phyloP scores from a whole-genome alignment of 2,329 filamentous ascomycete species.

The Pseudopithomyces chartarum region DNA sequence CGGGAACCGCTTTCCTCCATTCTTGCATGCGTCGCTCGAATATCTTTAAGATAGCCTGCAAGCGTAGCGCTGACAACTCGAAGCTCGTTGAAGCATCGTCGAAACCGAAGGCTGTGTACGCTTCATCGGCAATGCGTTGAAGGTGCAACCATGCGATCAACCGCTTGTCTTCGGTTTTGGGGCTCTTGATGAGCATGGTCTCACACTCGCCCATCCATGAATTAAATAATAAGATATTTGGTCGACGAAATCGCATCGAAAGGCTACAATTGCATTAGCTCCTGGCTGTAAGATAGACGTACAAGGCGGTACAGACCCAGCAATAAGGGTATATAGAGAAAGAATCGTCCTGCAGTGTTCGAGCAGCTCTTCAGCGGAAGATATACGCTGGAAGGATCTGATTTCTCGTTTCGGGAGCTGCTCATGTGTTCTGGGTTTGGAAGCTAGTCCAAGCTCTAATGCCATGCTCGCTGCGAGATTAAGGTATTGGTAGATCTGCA shows the following conservation, averaged over 20 bases:
- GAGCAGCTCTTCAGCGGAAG: slow-evolving; percentile 39
- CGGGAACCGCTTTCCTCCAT: slow-evolving; percentile 38
- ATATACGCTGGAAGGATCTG: slow-evolving; percentile 38
- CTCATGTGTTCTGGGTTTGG: slow-evolving; percentile 44
- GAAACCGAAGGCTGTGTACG: slow-evolving; percentile 43
- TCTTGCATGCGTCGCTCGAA: slow-evolving; percentile 44
- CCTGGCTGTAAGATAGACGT: neutral
- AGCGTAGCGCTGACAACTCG: slow-evolving; percentile 39
- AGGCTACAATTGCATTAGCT: slow-evolving; percentile 20
- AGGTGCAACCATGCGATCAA: slow-evolving; percentile 38
- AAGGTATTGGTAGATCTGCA: slow-evolving; percentile 42
- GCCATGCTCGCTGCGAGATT: slow-evolving; percentile 45
- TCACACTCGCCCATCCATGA: slow-evolving; percentile 45
- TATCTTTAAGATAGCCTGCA: slow-evolving; percentile 42
- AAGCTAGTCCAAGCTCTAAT: slow-evolving; percentile 41
- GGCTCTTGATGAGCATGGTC: slow-evolving; percentile 37
- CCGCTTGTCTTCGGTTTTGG: slow-evolving; percentile 34
- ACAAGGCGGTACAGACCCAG: slow-evolving; percentile 21
- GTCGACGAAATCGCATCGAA: slow-evolving; percentile 39
- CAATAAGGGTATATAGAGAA: slow-evolving; percentile 37
- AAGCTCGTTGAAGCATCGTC: slow-evolving; percentile 46
- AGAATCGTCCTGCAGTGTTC: slow-evolving; percentile 43
- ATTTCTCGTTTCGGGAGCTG: slow-evolving; percentile 42
- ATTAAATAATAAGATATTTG: slow-evolving; percentile 41
- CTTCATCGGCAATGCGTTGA: slow-evolving; percentile 44